Conservation (phyloP, 495 filamentous ascomycete species). For the Oleoguttula mirabilis region DNA sequence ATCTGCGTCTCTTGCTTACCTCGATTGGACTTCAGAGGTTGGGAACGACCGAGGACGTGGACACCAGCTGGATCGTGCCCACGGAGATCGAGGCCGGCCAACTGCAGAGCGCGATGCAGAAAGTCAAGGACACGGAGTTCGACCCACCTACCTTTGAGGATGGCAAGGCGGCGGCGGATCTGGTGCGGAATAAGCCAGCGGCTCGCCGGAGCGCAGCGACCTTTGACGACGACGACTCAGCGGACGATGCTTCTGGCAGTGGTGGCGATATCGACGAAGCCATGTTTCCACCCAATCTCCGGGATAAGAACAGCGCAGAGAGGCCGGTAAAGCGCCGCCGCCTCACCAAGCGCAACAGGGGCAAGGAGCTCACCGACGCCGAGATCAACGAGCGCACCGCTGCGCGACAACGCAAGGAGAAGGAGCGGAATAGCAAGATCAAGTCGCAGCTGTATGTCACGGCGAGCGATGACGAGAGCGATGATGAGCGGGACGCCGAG, state of each 20-base stretch:
- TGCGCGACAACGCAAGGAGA: slow-evolving; percentile 25
- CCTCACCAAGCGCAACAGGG: slow-evolving; percentile 30
- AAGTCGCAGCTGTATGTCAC: slow-evolving; percentile 75
- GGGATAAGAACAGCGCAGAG: slow-evolving; percentile 43
- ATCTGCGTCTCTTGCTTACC: slow-evolving; percentile 75
- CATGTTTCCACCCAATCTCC: slow-evolving; percentile 60
- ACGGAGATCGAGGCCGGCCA: slow-evolving; percentile 47
- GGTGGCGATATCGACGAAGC: slow-evolving; percentile 44
- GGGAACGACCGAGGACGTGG: slow-evolving; percentile 54
- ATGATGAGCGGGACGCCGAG: slow-evolving; percentile 46
- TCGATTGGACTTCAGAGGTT: slow-evolving; percentile 60
- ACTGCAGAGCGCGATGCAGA: slow-evolving; percentile 47
- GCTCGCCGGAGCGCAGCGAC: slow-evolving; percentile 40
- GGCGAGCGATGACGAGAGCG: slow-evolving; percentile 66
- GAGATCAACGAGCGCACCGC: slow-evolving; percentile 36
- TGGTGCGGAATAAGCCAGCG: slow-evolving; percentile 58
- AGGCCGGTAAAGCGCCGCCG: slow-evolving; percentile 41
- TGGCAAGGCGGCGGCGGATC: slow-evolving; percentile 56
- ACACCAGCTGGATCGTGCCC: slow-evolving; percentile 71
- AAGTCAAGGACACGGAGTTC: slow-evolving; percentile 60
- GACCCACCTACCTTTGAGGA: slow-evolving; percentile 61
- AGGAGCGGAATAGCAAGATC: slow-evolving; percentile 53
- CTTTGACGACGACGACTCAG: slow-evolving; percentile 39
- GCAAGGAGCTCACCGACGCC: slow-evolving; percentile 35
- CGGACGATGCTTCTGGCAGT: slow-evolving; percentile 26